phyloP scores from a whole-genome alignment of 1,284 basidiomycete genomes.

The Baeospora myosura region DNA sequence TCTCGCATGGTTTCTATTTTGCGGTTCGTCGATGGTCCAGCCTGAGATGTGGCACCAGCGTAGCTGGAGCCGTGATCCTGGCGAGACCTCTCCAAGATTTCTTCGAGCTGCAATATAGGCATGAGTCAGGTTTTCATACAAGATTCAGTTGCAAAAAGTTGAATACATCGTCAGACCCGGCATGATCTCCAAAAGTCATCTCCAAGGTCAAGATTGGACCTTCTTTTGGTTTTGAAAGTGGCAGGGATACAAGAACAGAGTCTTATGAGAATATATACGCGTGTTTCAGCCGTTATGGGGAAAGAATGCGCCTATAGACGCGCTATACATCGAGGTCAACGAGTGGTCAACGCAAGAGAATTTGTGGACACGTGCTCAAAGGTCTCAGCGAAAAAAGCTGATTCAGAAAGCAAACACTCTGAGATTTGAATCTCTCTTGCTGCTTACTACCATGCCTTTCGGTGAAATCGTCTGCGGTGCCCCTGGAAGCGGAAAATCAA shows the following conservation, averaged over 20 bases:
- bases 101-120: not conserved
- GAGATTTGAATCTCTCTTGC: not conserved
- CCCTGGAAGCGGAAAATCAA: constrained; percentile 90
- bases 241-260: no score
- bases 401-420: not conserved
- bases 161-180: not conserved
- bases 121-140: not conserved
- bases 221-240: no score
- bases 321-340: no score
- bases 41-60: no score
- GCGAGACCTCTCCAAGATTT: not conserved
- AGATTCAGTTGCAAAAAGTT: not conserved
- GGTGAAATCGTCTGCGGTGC: constrained; percentile 88
- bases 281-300: no score
- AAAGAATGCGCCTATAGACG: no score
- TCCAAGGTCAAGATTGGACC: no score
- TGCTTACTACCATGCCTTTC: constrained; percentile 54
- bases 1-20: no score
- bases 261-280: no score
- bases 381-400: not conserved
- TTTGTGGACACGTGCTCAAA: not conserved
- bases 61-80: no score
- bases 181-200: not conserved
- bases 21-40: no score
- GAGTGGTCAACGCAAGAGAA: not conserved